Conservation (phyloP, 352 stramenopile species). For the Peronosclerospora sorghi region DNA sequence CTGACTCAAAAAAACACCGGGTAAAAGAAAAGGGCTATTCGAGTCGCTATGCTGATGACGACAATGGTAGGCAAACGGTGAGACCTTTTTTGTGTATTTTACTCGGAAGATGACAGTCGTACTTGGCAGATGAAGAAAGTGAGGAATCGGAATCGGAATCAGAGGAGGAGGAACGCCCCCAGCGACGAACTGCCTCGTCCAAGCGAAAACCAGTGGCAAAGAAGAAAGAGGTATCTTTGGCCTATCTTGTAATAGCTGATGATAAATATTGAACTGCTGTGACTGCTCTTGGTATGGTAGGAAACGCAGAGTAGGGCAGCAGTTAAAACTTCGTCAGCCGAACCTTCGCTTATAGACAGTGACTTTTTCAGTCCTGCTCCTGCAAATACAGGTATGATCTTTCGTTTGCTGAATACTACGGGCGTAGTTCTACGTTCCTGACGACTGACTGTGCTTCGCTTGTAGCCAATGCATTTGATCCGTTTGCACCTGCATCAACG, state of each 20-base stretch:
- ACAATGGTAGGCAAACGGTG: conserved; percentile 16
- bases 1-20: conserved; percentile 34
- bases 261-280: background rate
- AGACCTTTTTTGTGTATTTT: background rate
- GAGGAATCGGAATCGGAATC: conserved; percentile 67
- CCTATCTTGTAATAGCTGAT: background rate
- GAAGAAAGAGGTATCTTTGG: conserved; percentile 52
- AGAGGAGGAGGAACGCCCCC: conserved; percentile 47
- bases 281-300: conserved; percentile 8
- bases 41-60: conserved; percentile 59
- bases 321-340: conserved; percentile 45
- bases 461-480: conserved; percentile 46
- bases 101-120: background rate
- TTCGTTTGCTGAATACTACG: background rate
- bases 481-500: conserved; percentile 39
- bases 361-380: conserved; percentile 59
- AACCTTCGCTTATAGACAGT: conserved; percentile 60
- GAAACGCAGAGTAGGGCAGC: conserved; percentile 24
- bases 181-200: conserved; percentile 49
- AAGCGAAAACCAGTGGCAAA: conserved; percentile 48
- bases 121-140: conserved; percentile 31
- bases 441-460: background rate
- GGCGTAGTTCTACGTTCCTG: background rate
- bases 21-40: conserved; percentile 62
- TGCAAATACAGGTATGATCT: conserved; percentile 14